Evolutionary conservation across 2,329 filamentous ascomycete genomes (phyloP).

Genomic region (Tolypocladium tundrense): DNA sequence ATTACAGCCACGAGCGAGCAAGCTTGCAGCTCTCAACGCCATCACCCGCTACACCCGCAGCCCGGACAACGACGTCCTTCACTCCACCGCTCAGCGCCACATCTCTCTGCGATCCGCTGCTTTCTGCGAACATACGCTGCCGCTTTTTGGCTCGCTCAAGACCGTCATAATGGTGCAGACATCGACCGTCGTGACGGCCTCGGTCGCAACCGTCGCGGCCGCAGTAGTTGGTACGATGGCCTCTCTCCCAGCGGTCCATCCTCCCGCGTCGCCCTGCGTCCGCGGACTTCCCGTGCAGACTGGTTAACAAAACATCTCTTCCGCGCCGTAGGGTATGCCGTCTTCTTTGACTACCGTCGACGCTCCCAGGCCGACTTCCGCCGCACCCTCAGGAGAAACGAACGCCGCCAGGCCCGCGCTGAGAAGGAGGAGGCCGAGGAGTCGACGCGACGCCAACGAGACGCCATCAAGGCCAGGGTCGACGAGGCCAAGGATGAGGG

Average conservation of each 20-base stretch:
- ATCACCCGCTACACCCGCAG: background rate
- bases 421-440: slow-evolving; percentile 64
- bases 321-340: slow-evolving; percentile 42
- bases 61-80: background rate
- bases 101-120: slow-evolving; percentile 2
- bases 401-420: slow-evolving; percentile 59
- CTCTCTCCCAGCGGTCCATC: background rate
- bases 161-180: slow-evolving; percentile 33
- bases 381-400: slow-evolving; percentile 61
- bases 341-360: slow-evolving; percentile 60
- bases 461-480: slow-evolving; percentile 64
- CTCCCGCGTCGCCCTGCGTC: background rate
- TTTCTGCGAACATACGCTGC: background rate
- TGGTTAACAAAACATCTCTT: background rate
- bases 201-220: slow-evolving; percentile 49
- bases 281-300: background rate
- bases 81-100: background rate
- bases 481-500: slow-evolving; percentile 81
- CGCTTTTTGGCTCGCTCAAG: slow-evolving; percentile 5
- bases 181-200: slow-evolving; percentile 48
- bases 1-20: slow-evolving; percentile 1
- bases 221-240: slow-evolving; percentile 44
- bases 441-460: slow-evolving; percentile 55
- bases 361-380: slow-evolving; percentile 56
- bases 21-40: background rate